These are phyloP conservation scores for Aspergillus aculeatus DNA, from an alignment of 2,329 filamentous ascomycete genomes.

Conservation along the genomic window DNA sequence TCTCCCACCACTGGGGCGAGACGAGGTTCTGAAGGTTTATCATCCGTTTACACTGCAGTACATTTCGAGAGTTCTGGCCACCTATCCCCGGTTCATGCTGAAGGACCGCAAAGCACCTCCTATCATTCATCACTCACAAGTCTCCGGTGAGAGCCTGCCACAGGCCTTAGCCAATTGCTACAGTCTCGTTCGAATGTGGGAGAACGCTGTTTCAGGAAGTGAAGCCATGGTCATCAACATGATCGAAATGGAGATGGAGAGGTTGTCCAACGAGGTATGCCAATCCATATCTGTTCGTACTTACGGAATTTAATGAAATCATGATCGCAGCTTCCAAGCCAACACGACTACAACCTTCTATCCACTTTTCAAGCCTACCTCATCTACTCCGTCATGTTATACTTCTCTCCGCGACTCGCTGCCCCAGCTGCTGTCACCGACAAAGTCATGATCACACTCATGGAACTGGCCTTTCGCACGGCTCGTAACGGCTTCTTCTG, in stretches of 20 bases:
- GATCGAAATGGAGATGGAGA: constrained; percentile 28
- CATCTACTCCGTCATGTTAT: constrained; percentile 52
- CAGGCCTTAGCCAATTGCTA: constrained; percentile 26
- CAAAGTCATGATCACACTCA: constrained; percentile 50
- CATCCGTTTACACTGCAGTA: constrained; percentile 26
- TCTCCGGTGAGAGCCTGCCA: constrained; percentile 10
- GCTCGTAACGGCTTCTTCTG: constrained; percentile 47
- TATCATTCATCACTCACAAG: constrained; percentile 27
- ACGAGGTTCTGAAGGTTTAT: constrained; percentile 23
- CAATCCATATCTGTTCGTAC: background rate
- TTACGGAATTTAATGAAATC: background rate
- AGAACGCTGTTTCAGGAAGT: constrained; percentile 25
- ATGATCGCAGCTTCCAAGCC: background rate
- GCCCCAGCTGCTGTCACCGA: constrained; percentile 36
- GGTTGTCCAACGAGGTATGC: constrained; percentile 20
- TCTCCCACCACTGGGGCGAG: constrained; percentile 14
- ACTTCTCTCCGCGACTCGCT: constrained; percentile 38
- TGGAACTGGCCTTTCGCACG: constrained; percentile 49
- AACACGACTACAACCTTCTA: constrained; percentile 32
- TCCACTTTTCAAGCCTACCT: constrained; percentile 55
- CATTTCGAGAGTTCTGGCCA: constrained; percentile 23
- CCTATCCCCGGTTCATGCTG: constrained; percentile 26
- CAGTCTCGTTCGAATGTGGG: constrained; percentile 29
- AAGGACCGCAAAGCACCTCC: constrained; percentile 19
- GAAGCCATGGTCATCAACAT: constrained; percentile 23